Percentiles rank a stretch among this genome's conserved stretches.
Conservation (phyloP, 495 filamentous ascomycete genomes). For the Penicillium lividum region DNA sequence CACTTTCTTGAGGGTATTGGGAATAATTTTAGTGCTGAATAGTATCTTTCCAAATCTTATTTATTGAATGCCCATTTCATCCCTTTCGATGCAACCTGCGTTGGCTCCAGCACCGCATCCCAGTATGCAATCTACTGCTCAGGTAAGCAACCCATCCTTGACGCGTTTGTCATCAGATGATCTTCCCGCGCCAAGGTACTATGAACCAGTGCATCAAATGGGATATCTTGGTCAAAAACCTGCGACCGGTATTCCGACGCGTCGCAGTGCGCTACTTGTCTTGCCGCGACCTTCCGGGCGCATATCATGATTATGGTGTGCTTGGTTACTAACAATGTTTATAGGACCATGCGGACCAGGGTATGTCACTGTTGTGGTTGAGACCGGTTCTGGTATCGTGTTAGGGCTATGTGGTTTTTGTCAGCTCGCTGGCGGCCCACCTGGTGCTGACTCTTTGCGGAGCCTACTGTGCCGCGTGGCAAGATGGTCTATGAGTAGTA, state of each 20-base stretch:
- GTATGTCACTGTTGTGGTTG: conserved; percentile 37
- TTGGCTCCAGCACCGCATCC: conserved; percentile 60
- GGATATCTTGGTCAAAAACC: background rate
- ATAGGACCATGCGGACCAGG: conserved; percentile 55
- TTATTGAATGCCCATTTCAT: conserved; percentile 1
- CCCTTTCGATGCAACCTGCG: conserved; percentile 53
- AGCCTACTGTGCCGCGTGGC: conserved; percentile 4
- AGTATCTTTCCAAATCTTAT: conserved; percentile 11
- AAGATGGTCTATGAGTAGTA: background rate
- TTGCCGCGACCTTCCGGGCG: conserved; percentile 13
- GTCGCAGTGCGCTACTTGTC: conserved; percentile 10
- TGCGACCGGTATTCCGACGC: conserved; percentile 15
- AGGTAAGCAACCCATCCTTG: conserved; percentile 50
- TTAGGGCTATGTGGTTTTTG: background rate
- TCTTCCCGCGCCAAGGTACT: conserved; percentile 27
- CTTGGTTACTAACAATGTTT: conserved; percentile 14
- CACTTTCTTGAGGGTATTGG: conserved; percentile 4
- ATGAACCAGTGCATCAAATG: conserved; percentile 11
- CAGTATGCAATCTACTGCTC: conserved; percentile 55
- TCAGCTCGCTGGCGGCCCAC: background rate
- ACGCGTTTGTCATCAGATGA: conserved; percentile 51
- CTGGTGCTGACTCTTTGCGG: conserved; percentile 14
- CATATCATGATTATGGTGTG: background rate
- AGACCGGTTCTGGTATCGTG: background rate
- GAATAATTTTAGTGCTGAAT: conserved; percentile 12